phyloP scores from a whole-genome alignment of 768 basidiomycete species.

The Polyporus arcularius region DNA sequence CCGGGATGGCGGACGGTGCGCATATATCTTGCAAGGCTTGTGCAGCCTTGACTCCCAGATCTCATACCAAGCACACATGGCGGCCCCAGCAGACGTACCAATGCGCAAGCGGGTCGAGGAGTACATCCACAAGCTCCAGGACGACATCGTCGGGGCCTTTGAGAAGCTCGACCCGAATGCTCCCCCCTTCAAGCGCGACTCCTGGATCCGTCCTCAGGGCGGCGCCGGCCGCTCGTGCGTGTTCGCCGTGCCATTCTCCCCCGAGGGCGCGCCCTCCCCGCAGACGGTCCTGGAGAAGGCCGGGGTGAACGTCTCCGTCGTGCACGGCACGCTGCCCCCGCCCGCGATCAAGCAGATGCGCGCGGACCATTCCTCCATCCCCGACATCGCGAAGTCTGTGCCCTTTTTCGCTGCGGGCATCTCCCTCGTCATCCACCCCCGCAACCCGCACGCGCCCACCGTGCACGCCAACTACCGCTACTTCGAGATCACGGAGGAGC shows the following conservation, averaged over 20 bases:
- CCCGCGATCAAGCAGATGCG: conserved; percentile 93
- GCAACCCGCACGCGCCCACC: conserved; percentile 91
- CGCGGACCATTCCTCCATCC: conserved; percentile 81
- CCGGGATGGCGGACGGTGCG: not conserved
- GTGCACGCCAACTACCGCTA: conserved; percentile 97
- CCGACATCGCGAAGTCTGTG: conserved; percentile 60
- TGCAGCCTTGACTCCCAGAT: not conserved
- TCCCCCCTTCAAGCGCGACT: conserved; percentile 77
- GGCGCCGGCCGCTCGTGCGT: conserved; percentile 88
- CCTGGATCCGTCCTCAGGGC: conserved; percentile 68
- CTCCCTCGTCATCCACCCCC: conserved; percentile 94
- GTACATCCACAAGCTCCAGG: conserved; percentile 77
- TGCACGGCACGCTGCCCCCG: conserved; percentile 86
- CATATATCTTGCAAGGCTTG: conserved; percentile 1
- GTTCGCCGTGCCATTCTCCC: conserved; percentile 55
- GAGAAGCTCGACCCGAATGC: conserved; percentile 77
- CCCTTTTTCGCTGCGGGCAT: conserved; percentile 95
- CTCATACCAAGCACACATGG: conserved; percentile 3
- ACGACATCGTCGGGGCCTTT: conserved; percentile 72
- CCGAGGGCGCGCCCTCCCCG: conserved; percentile 30
- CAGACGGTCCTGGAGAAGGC: conserved; percentile 85
- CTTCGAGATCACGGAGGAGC: conserved; percentile 81
- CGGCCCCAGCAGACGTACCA: conserved; percentile 18
- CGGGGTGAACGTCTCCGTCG: conserved; percentile 92
- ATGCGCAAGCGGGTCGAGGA: conserved; percentile 78